A percentile compares a stretch with the other conserved stretches of the same genome.
phyloP scores from a whole-genome alignment of 768 basidiomycete species.

The Ramaria rubella region DNA sequence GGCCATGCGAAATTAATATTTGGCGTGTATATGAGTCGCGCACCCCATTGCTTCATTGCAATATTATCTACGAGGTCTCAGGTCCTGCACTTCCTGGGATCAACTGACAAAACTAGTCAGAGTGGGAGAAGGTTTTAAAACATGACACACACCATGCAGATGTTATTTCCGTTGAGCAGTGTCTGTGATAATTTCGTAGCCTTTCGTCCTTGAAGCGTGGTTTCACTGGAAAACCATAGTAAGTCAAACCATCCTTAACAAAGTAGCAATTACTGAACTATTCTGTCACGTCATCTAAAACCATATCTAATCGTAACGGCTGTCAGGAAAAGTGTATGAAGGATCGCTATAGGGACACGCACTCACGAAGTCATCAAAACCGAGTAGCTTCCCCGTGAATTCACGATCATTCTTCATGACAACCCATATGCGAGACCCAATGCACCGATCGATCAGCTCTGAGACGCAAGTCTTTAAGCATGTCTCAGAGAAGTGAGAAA shows the following conservation, averaged over 20 bases:
- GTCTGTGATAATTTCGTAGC: constrained; percentile 82
- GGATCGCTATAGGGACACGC: constrained; percentile 35
- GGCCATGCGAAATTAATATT: too few species aligned
- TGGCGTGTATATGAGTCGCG: too few species aligned
- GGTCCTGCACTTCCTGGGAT: constrained; percentile 9
- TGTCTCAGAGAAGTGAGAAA: background rate
- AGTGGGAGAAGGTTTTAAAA: background rate
- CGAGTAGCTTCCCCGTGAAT: constrained; percentile 89
- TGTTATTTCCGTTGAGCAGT: constrained; percentile 89
- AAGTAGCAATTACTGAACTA: constrained; percentile 51
- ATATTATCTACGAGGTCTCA: background rate
- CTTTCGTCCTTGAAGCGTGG: constrained; percentile 73
- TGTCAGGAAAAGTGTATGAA: background rate
- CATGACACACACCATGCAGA: constrained; percentile 78
- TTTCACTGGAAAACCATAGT: constrained; percentile 50
- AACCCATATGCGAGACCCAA: constrained; percentile 96
- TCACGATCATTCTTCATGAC: constrained; percentile 98
- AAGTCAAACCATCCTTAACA: background rate
- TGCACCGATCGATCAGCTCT: constrained; percentile 97
- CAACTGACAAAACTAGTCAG: background rate
- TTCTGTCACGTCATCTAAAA: constrained; percentile 93
- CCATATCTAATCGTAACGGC: constrained; percentile 62
- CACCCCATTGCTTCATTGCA: too few species aligned
- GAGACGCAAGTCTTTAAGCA: background rate
- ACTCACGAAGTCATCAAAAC: constrained; percentile 99